A percentile compares a stretch with the other conserved stretches of the same genome.
phyloP scores from a whole-genome alignment of 106 monocot genomes.

The Chionographis japonica region DNA sequence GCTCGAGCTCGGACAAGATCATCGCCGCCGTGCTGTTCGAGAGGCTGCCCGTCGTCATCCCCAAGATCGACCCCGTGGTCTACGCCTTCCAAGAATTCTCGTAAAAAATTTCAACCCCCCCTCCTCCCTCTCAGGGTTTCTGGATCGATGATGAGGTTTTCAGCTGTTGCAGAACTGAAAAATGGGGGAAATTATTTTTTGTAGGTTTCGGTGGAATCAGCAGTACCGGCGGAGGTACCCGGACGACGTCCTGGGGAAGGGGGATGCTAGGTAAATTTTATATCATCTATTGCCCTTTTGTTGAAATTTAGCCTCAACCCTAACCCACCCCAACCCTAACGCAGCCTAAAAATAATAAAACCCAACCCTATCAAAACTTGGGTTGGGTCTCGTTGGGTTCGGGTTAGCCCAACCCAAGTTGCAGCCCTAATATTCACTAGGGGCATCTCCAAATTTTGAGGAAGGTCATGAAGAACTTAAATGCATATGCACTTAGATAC shows the following conservation, averaged over 20 bases:
- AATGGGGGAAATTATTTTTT: neutral
- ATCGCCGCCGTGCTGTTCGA: conserved; percentile 88
- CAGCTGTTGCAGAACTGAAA: neutral
- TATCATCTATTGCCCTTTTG: neutral
- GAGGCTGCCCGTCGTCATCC: conserved; percentile 82
- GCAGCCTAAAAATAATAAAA: too few species aligned
- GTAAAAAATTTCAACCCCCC: conserved; percentile 24
- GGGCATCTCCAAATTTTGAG: too few species aligned
- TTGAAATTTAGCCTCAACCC: too few species aligned
- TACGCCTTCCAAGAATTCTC: conserved; percentile 97
- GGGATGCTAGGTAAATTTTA: conserved; percentile 47
- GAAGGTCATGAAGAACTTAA: too few species aligned
- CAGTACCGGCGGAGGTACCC: conserved; percentile 59
- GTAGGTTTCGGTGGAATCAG: conserved; percentile 81
- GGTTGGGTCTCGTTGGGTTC: too few species aligned
- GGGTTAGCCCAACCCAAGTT: too few species aligned
- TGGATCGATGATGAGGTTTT: neutral
- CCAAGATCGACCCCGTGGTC: conserved; percentile 80
- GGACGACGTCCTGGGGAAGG: conserved; percentile 53
- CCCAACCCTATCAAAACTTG: too few species aligned
- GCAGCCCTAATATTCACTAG: too few species aligned
- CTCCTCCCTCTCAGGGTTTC: neutral
- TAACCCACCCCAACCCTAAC: too few species aligned
- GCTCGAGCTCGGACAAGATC: conserved; percentile 33
- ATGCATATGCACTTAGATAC: too few species aligned